Base-by-base conservation (phyloP, 2,329 filamentous ascomycete species). In the Penicillium sp. region DNA sequence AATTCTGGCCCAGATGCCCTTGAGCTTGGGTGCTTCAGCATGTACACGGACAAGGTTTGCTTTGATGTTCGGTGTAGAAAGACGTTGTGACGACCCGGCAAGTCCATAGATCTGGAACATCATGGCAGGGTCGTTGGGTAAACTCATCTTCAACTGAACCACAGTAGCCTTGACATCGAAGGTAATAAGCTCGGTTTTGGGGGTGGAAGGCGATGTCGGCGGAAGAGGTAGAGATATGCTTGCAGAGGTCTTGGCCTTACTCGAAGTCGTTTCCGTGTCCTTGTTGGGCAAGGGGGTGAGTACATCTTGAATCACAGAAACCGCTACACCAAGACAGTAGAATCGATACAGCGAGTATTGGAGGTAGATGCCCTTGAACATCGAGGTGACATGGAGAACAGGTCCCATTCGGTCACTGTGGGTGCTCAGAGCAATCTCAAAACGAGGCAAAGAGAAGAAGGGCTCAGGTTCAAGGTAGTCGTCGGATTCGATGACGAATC, bases 311-410 rank as follows among this genome's bases (percentile, higher is more conserved):
- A 98, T 67, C 3, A 94, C 88, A 63, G 83, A 84, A 25, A 79
- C 73, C 7, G 91, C 93, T 50, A 97, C 83, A 1, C 89, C 87
- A 26, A 94, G 78, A 0, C 90, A 86, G 63, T 96, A 98, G 64
- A 95, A 90, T 3, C 90, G 85, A 66, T 94, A 95, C 0, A 98
- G 78, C 0, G 94, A 98, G 64, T 97, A 97, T 43, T 94, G 86
- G 6, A 95, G 63, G 51, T 88, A 82, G 2, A 98, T 71, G 5
- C 86, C 88, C 56, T 86, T 85, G 18, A 93, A 79, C 45, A 86
- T 81, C 0, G 88, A 86, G 56, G 94, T 89, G 38, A 97, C 71
- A 63, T 97, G 89, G 62, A 96, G 88, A 5, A 95, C 77, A 0
- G 90, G 87, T 0, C 90, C 91, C 61, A 95, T 88, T 28, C 81